These are phyloP conservation scores for Fraxinus nigra DNA, from an alignment of 305 asterid species.

Conservation along the genomic window DNA sequence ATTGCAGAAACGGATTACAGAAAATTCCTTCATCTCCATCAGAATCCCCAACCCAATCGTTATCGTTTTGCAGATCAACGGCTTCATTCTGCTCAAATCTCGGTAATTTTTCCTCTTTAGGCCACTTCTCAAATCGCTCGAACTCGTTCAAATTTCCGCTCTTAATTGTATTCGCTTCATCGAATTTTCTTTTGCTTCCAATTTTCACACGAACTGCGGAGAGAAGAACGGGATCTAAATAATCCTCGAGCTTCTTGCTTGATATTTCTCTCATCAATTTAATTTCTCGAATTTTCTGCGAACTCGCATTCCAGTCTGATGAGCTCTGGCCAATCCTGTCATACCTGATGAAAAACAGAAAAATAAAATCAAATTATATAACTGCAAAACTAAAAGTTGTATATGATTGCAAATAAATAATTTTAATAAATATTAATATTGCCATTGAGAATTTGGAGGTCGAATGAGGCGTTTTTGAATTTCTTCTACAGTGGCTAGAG, in stretches of 20 bases:
- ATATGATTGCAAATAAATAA: not conserved
- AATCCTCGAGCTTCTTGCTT: conserved; percentile 33
- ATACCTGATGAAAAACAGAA: not conserved
- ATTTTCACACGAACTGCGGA: conserved; percentile 28
- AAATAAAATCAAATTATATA: not conserved
- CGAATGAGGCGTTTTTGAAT: conserved; percentile 38
- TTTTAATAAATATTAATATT: not conserved
- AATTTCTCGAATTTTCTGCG: conserved; percentile 10
- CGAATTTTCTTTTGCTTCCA: conserved; percentile 9
- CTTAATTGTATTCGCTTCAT: conserved; percentile 9
- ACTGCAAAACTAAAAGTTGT: not conserved
- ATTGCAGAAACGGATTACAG: conserved; percentile 17
- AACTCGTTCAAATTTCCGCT: conserved; percentile 18
- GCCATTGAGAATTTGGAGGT: conserved; percentile 22
- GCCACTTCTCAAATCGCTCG: conserved; percentile 25
- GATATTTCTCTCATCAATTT: conserved; percentile 1
- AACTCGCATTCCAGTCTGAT: not conserved
- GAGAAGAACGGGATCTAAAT: conserved; percentile 35
- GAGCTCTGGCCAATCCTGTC: conserved; percentile 10
- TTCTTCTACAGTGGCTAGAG: conserved; percentile 28
- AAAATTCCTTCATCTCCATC: not conserved
- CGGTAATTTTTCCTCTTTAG: conserved; percentile 1
- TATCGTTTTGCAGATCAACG: conserved; percentile 24
- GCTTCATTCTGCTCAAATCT: conserved; percentile 14
- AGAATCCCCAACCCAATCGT: not conserved